These are phyloP conservation scores for Apiospora arundinis DNA, from an alignment of 2,329 filamentous ascomycete species.

Conservation along the genomic window DNA sequence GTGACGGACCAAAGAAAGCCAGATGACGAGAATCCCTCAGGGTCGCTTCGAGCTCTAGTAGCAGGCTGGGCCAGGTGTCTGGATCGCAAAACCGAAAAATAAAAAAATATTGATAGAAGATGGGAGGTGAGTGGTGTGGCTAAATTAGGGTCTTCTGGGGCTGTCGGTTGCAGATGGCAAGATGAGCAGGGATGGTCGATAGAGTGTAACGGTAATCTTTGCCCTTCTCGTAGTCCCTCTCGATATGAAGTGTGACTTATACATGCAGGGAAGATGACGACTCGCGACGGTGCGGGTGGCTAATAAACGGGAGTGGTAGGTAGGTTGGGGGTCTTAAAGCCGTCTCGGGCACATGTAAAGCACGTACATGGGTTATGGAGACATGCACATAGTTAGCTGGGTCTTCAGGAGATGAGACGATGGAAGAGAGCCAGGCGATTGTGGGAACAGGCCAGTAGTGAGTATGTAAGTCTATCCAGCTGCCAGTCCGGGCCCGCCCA, in stretches of 20 bases:
- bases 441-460: conserved; percentile 16
- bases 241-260: conserved; percentile 37
- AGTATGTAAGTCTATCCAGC: conserved; percentile 4
- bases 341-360: conserved; percentile 18
- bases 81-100: conserved; percentile 18
- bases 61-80: not conserved
- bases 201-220: conserved; percentile 42
- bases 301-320: conserved; percentile 27
- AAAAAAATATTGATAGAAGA: conserved; percentile 32
- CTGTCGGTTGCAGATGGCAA: conserved; percentile 38
- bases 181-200: conserved; percentile 35
- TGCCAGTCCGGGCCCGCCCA: conserved; percentile 2
- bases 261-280: conserved; percentile 38
- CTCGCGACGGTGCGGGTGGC: conserved; percentile 37
- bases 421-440: conserved; percentile 16
- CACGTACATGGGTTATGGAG: conserved; percentile 19
- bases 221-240: conserved; percentile 39
- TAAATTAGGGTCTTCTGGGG: conserved; percentile 38
- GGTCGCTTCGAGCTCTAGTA: conserved; percentile 2
- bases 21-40: conserved; percentile 21
- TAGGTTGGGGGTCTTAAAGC: conserved; percentile 22
- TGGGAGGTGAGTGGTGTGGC: conserved; percentile 41
- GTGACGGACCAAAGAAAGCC: not conserved
- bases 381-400: conserved; percentile 21
- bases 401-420: conserved; percentile 26